phyloP scores from a whole-genome alignment of 1,139 yeast species.

The Geotrichum citri-aurantii region DNA sequence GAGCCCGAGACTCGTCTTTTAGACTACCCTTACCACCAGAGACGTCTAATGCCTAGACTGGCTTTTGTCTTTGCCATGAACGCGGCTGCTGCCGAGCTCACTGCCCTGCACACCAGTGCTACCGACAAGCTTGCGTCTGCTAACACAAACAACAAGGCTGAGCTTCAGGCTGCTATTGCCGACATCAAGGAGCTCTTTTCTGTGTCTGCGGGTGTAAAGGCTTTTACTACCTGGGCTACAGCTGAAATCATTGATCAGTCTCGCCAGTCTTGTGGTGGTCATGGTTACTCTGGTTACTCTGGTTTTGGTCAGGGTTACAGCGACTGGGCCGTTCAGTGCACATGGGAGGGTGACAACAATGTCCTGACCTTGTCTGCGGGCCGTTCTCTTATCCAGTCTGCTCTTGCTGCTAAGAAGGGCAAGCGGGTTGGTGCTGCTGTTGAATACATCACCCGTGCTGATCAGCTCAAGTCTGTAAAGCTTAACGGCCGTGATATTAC shows the following conservation, averaged over 20 bases:
- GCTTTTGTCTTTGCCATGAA: constrained; percentile 70
- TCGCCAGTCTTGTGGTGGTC: constrained; percentile 91
- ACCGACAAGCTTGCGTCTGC: constrained; percentile 45
- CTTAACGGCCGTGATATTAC: constrained; percentile 23
- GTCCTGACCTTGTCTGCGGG: constrained; percentile 77
- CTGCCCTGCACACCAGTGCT: constrained; percentile 43
- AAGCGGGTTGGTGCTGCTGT: constrained; percentile 26
- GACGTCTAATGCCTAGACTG: constrained; percentile 71
- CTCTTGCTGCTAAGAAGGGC: constrained; percentile 27
- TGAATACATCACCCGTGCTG: constrained; percentile 21
- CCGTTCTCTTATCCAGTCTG: constrained; percentile 33
- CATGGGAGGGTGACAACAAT: constrained; percentile 94
- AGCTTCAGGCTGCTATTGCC: constrained; percentile 42
- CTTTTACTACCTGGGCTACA: constrained; percentile 78
- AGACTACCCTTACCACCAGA: constrained; percentile 80
- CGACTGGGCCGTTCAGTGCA: constrained; percentile 90
- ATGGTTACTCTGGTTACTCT: constrained; percentile 79
- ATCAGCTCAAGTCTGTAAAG: constrained; percentile 24
- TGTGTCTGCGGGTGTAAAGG: constrained; percentile 77
- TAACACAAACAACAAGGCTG: constrained; percentile 32
- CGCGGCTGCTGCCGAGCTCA: constrained; percentile 63
- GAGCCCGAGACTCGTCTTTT: constrained; percentile 42
- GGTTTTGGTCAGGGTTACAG: constrained; percentile 80
- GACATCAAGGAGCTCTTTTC: constrained; percentile 70
- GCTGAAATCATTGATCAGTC: constrained; percentile 72